Conservation (phyloP, 257 asterid species). For the Petrea volubilis region DNA sequence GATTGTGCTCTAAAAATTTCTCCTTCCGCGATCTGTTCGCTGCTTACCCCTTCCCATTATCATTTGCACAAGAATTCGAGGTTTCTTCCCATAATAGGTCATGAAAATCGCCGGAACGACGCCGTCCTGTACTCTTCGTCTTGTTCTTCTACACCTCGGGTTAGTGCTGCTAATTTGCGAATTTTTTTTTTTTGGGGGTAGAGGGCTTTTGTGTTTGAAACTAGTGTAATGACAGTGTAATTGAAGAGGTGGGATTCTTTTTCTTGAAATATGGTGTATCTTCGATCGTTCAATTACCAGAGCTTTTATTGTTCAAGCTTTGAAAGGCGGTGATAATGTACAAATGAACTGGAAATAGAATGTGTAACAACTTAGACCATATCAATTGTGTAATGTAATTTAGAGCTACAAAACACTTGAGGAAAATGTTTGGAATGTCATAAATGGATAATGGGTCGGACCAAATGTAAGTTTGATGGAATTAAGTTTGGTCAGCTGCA, state of each 20-base stretch:
- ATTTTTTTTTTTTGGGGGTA: background rate
- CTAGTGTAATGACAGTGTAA: background rate
- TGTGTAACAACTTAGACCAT: background rate
- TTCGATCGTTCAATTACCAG: background rate
- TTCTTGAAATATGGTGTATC: background rate
- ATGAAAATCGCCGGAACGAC: constrained; percentile 21
- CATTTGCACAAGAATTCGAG: constrained; percentile 25
- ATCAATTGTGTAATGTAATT: background rate
- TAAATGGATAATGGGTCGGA: background rate
- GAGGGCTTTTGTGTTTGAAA: background rate
- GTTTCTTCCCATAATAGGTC: constrained; percentile 16
- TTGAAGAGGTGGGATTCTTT: background rate
- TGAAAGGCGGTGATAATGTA: background rate
- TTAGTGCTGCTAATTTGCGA: constrained; percentile 25
- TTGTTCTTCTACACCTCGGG: constrained; percentile 26
- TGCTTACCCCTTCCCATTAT: constrained; percentile 22
- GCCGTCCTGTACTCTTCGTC: constrained; percentile 20
- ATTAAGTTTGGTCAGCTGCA: constrained; percentile 17
- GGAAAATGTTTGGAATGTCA: background rate
- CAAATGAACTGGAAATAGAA: background rate
- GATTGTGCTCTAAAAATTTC: constrained; percentile 31
- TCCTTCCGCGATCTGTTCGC: constrained; percentile 32
- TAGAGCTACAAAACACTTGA: background rate
- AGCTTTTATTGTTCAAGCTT: background rate
- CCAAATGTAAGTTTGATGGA: background rate